phyloP scores from a whole-genome alignment of 2,329 filamentous ascomycete species.

The Setomelanomma holmii region DNA sequence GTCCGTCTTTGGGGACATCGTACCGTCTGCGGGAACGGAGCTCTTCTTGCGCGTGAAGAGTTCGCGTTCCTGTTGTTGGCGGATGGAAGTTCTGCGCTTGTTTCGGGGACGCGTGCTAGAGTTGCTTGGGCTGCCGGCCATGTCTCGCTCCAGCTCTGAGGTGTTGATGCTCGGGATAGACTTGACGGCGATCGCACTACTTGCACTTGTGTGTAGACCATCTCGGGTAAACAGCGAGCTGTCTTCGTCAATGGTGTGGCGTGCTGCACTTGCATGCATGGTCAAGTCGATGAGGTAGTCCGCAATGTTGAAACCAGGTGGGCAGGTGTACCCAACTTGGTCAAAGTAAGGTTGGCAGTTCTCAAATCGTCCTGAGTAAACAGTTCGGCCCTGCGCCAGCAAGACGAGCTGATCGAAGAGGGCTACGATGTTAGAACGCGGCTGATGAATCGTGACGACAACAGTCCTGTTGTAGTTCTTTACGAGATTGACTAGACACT shows the following conservation, averaged over 20 bases:
- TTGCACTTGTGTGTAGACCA: slow-evolving; percentile 75
- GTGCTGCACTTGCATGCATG: slow-evolving; percentile 82
- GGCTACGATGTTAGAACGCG: slow-evolving; percentile 96
- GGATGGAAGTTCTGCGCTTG: slow-evolving; percentile 81
- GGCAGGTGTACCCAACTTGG: slow-evolving; percentile 87
- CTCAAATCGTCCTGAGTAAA: slow-evolving; percentile 90
- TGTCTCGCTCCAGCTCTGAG: slow-evolving; percentile 70
- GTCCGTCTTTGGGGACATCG: slow-evolving; percentile 66
- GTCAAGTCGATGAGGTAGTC: slow-evolving; percentile 97
- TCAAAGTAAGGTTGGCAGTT: slow-evolving; percentile 94
- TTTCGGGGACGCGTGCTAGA: slow-evolving; percentile 69
- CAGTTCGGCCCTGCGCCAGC: slow-evolving; percentile 84
- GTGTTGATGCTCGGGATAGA: slow-evolving; percentile 86
- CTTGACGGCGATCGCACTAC: slow-evolving; percentile 87
- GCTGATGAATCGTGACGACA: slow-evolving; percentile 98
- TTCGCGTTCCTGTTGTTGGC: slow-evolving; percentile 84
- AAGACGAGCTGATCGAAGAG: slow-evolving; percentile 94
- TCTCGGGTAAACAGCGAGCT: slow-evolving; percentile 67
- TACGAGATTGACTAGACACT: slow-evolving; percentile 91
- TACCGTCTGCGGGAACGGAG: slow-evolving; percentile 58
- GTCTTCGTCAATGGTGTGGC: slow-evolving; percentile 62
- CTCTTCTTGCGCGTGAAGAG: slow-evolving; percentile 85
- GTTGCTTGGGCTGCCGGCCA: slow-evolving; percentile 65
- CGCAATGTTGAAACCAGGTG: slow-evolving; percentile 97
- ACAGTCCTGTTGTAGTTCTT: slow-evolving; percentile 97